These are phyloP conservation scores for Aspergillus cejpii DNA, from an alignment of 2,329 filamentous ascomycete genomes.

Conservation along the genomic window DNA sequence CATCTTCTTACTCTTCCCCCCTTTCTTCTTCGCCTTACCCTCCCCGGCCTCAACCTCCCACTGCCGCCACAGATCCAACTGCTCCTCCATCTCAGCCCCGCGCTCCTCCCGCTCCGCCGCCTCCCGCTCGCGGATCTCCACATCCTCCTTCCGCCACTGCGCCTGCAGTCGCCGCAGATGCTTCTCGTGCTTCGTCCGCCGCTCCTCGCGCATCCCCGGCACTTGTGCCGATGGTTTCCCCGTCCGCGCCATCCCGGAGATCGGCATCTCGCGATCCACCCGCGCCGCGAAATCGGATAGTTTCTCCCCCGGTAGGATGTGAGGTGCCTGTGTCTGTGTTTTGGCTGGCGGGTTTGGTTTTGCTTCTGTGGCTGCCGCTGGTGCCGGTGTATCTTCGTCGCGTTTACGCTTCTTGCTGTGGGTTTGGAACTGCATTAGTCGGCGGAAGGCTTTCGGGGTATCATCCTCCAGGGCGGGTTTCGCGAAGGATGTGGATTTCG, in stretches of 20 bases:
- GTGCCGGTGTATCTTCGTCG: conserved; percentile 28
- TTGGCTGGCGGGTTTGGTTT: conserved; percentile 11
- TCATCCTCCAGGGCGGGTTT: conserved; percentile 56
- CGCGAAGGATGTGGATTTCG: conserved; percentile 8
- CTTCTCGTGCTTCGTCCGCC: conserved; percentile 74
- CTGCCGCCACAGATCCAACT: conserved; percentile 58
- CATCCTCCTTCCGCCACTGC: conserved; percentile 53
- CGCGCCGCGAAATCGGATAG: conserved; percentile 73
- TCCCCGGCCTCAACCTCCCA: conserved; percentile 51
- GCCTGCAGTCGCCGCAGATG: conserved; percentile 59
- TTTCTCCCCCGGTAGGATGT: conserved; percentile 75
- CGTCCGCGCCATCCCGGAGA: conserved; percentile 63
- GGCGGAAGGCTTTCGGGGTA: conserved; percentile 78
- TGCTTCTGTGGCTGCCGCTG: conserved; percentile 1
- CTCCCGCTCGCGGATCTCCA: conserved; percentile 60
- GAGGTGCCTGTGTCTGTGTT: conserved; percentile 42
- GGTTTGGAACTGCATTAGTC: conserved; percentile 68
- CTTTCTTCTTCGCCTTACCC: conserved; percentile 46
- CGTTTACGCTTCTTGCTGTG: conserved; percentile 50
- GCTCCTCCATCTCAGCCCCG: conserved; percentile 56
- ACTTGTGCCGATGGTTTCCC: conserved; percentile 22
- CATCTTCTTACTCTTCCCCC: conserved; percentile 37
- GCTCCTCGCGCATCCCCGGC: conserved; percentile 45
- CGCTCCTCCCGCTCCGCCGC: conserved; percentile 67
- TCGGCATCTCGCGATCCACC: conserved; percentile 75